Base-by-base conservation (phyloP, 1,139 yeast genomes). In the Yarrowia galli region DNA sequence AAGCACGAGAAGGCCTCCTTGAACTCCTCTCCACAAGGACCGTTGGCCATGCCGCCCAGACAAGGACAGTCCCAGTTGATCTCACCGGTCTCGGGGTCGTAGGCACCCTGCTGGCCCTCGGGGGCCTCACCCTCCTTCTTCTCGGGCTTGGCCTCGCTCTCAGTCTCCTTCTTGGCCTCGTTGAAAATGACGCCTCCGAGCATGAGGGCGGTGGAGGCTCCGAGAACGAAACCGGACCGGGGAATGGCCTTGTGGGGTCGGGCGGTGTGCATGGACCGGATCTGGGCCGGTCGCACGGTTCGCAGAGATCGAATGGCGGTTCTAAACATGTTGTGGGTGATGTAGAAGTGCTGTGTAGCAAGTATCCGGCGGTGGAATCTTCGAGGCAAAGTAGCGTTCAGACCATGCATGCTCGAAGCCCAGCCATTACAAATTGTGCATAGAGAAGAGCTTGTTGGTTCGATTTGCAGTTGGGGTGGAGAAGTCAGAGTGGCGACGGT, bases 51-150 rank as follows among this genome's bases (percentile, higher is more conserved):
- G 66, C 99, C 99, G 51, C 99, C 99, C 70, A 96, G 83, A 80
- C 99, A 96, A n/a, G 99, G 98, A 79, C 99, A 96, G 77, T 96
- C 99, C 99, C 99, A 96, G 86, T 96, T 95, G 80, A 96, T 96
- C 79, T 95, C 99, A 48, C 99, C 99, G 8, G 99, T 95, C 75
- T 91, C 97, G 63, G 98, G 98, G 80, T 95, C 87, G 80, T 88
- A 95, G 2, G 99, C 98, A 56, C 92, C 92, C 36, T 73, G 72
- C 48, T 72, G 72, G 28, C 70, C 72, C 20, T 68, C 74, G 25
- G 64, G 71, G 49, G 54, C 43, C 38, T 28, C 51, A 6, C 54
- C 67, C 16, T 43, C 61, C 61, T 60, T 67, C 63, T 68, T 61
- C 12, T 67, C 69, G 42, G 64, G 58, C 56, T 58, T 48, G 46